These are phyloP conservation scores for Sclerotinia trifoliorum DNA, from an alignment of 2,329 filamentous ascomycete species.

Conservation along the genomic window DNA sequence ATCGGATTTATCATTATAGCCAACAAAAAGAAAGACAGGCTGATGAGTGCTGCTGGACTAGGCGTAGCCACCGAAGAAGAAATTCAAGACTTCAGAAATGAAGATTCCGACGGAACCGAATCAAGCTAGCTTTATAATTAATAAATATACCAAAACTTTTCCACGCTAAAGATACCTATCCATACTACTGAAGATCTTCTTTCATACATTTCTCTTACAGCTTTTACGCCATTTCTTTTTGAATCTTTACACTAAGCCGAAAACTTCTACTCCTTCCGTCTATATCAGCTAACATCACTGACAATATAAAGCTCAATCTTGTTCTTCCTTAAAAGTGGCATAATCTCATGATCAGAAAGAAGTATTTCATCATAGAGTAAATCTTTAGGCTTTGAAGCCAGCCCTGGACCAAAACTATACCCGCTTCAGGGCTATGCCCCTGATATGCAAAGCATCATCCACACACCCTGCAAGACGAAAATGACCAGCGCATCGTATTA, in stretches of 20 bases:
- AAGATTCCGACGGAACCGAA: conserved; percentile 24
- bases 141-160: not conserved
- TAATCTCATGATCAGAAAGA: not conserved
- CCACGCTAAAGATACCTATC: not conserved
- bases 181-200: not conserved
- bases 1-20: conserved; percentile 44
- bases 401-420: no score
- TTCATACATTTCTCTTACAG: not conserved
- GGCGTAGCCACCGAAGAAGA: conserved; percentile 61
- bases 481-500: not conserved
- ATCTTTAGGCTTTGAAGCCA: not conserved
- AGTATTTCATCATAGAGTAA: not conserved
- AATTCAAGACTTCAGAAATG: conserved; percentile 49
- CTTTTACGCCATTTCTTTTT: not conserved
- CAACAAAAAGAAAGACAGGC: conserved; percentile 65
- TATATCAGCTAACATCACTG: not conserved
- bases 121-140: not conserved
- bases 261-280: not conserved
- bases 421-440: not conserved
- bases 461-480: not conserved
- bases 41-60: conserved; percentile 66
- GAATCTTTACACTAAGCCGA: no score
- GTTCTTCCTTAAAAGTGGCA: not conserved
- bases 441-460: not conserved
- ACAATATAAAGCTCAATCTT: not conserved